Evolutionary conservation across 2,329 filamentous ascomycete genomes (phyloP), one percentile per base, ranked within the genome.

Genomic region (Ceratocystis harringtonii): DNA sequence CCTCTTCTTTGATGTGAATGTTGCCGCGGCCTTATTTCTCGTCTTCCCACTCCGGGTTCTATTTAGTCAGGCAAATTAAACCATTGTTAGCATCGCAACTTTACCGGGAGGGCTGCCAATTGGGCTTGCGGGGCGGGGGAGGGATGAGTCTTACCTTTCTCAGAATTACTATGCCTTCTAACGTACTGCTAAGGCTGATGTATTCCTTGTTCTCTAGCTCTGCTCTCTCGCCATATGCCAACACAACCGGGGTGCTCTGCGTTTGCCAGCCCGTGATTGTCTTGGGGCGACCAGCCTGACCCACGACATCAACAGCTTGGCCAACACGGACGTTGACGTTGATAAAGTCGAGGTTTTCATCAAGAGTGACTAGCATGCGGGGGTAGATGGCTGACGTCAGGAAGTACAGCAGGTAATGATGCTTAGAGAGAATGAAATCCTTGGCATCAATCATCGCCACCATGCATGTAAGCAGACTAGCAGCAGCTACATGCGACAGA

Each of bases 241-340:
- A 79, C 67, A 99, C 80, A 60, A 99, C 94, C 0, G 94, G 94
- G n/a, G 94, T 99, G 78, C 90, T 96, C 80, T 99, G 94, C 70
- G 94, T 99, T 78, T 99, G 94, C 94, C 94, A 99, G 64, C 94
- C 94, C 8, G 94, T 99, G 72, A 99, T 99, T 1, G 94, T 99
- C 86, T 99, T 97, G 70, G 94, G 94, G 69, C 92, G 84, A 74
- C 94, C 94, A 12, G 95, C 94, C 76, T 97, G 94, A 63, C 94
- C 95, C 50, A 99, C 94, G 52, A 99, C 92, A 74, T 99, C 94
- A 22, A 99, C 95, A 17, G 95, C 94, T 78, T 99, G 95, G 75
- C 94, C 94, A 57, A 99, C 92, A 41, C 94, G 88, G 17, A 99
- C 94, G 71, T 96, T 97, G 73, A 97, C 92, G 64, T 90, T 92